Base-by-base conservation (phyloP, 192 early-diverging fungal genomes). In the Linnemannia elongata region DNA sequence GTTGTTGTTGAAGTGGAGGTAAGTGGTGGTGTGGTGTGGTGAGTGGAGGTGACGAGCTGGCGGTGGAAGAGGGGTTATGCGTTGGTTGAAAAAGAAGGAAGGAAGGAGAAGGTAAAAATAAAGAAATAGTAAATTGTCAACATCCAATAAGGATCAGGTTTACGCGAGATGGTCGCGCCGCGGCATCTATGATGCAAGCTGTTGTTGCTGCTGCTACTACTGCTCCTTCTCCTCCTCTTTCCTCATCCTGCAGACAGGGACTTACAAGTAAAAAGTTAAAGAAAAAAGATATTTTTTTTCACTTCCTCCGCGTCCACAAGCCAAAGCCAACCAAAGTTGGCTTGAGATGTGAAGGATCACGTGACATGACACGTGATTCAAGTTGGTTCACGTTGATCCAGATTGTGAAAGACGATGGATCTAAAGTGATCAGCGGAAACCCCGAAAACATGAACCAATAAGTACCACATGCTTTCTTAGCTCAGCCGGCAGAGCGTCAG, bases 401-500 rank as follows among this genome's bases (percentile, higher is more conserved):
- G 8, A 27, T 7, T 1, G 1, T 8, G 24, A 44, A 44, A 13
- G 44, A 7, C 0, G 3, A 44, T 15, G 0, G 10, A 13, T 63
- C 27, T 63, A 63, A 63, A 63, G 10, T 0, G 13, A 63, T 13
- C 60, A 12, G 30, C 27, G 15, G 60, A 63, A 63, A 63, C 60
- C 27, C 60, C 60, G 60, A 66, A 66, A 33, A 12, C 30, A 66
- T 13, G 60, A 66, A 66, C 12, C 12, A 9, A 13, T 30, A 66
- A 66, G 60, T 66, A 66, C n/a, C 60, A 66, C 24, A 68, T n/a
- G 88, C 88, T 86, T 82, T 69, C 76, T 82, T 89, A 76, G 88
- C 88, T 89, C 84, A 82, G 81, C 73, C 78, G 88, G 88, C 76
- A 89, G 88, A 89, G 88, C 88, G 88, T 89, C 78, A 87, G 85